Percentiles rank a stretch among this genome's conserved stretches.
Evolutionary conservation across 2,329 filamentous ascomycete genomes (phyloP).

Genomic region (Diaporthe sp.): DNA sequence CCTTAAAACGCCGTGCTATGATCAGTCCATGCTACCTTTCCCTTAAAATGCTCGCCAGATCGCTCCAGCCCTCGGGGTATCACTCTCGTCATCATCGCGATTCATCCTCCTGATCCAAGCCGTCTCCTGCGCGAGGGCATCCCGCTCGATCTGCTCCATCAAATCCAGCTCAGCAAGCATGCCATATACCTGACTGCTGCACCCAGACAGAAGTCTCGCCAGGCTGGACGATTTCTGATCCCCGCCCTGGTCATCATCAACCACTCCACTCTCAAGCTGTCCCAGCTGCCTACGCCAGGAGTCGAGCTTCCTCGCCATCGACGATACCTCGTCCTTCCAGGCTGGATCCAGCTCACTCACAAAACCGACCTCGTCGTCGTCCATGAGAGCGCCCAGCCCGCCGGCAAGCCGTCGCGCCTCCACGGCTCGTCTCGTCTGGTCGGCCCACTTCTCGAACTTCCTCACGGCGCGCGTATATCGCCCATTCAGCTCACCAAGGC

Average conservation of each 20-base stretch:
- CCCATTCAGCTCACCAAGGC: constrained; percentile 67
- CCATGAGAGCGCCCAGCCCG: constrained; percentile 45
- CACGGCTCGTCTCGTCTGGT: constrained; percentile 61
- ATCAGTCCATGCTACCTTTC: background rate
- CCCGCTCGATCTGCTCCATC: constrained; percentile 73
- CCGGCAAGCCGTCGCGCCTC: constrained; percentile 56
- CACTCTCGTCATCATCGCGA: constrained; percentile 51
- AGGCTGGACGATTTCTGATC: constrained; percentile 55
- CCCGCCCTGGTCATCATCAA: constrained; percentile 29
- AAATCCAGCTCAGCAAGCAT: constrained; percentile 74
- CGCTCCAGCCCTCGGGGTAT: constrained; percentile 57
- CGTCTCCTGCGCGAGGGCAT: constrained; percentile 68
- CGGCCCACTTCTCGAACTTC: constrained; percentile 73
- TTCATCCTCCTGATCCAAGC: constrained; percentile 71
- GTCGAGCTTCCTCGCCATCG: constrained; percentile 67
- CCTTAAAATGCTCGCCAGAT: constrained; percentile 59
- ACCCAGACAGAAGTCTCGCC: constrained; percentile 61
- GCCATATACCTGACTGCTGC: constrained; percentile 63
- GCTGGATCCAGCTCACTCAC: constrained; percentile 66
- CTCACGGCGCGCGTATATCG: constrained; percentile 68
- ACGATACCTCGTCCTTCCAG: constrained; percentile 72
- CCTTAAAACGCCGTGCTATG: constrained; percentile 23
- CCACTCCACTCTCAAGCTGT: constrained; percentile 53
- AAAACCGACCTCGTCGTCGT: constrained; percentile 58
- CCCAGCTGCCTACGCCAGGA: constrained; percentile 64